Conservation (phyloP, 306 rosid genomes). For the Lablab purpureus region DNA sequence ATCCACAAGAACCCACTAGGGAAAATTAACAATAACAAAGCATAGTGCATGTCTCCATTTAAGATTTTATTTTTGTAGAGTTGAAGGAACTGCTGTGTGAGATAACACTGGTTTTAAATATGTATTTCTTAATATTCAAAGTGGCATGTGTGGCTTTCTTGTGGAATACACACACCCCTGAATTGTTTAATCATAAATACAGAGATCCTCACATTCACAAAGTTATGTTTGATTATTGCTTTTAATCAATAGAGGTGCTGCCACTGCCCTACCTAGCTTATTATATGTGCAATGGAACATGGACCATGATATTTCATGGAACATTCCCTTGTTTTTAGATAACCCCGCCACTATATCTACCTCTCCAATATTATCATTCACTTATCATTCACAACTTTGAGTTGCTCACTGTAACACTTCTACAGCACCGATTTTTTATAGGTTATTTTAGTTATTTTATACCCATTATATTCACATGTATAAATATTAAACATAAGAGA, state of each 20-base stretch:
- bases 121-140: constrained; percentile 9
- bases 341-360: constrained; percentile 1
- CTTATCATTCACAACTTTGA: constrained; percentile 10
- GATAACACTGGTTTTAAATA: not conserved
- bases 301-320: too few relatives aligned
- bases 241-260: constrained; percentile 8
- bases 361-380: constrained; percentile 14
- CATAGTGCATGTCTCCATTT: constrained; percentile 27
- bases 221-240: not conserved
- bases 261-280: constrained; percentile 5
- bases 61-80: not conserved
- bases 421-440: too few relatives aligned
- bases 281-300: constrained; percentile 17
- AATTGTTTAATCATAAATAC: constrained; percentile 15
- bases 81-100: not conserved
- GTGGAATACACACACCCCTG: constrained; percentile 47
- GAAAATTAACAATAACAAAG: constrained; percentile 17
- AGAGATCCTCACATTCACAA: not conserved
- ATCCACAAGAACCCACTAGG: constrained; percentile 23
- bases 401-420: too few relatives aligned
- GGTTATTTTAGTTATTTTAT: too few relatives aligned
- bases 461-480: too few relatives aligned
- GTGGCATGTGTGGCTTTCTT: constrained; percentile 47
- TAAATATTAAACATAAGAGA: too few relatives aligned
- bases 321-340: not conserved